Percentiles rank a stretch among this genome's conserved stretches.
Conservation (phyloP, 352 stramenopile genomes). For the Pythium insidiosum region DNA sequence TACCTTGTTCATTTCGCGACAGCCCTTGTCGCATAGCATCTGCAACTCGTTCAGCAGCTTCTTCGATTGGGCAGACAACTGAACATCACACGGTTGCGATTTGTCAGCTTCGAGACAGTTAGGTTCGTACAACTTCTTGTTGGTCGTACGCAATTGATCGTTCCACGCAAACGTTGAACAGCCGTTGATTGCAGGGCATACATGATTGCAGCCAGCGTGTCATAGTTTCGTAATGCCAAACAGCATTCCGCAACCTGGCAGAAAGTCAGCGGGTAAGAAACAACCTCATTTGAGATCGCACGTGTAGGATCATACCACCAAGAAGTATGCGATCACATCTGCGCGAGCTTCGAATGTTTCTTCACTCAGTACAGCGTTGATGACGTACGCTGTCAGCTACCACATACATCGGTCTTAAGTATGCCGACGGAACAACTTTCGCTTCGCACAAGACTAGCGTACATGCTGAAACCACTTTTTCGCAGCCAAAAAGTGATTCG, state of each 20-base stretch:
- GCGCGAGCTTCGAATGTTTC: constrained; percentile 51
- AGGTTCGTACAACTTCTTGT: not conserved
- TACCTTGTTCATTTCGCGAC: constrained; percentile 79
- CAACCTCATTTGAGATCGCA: not conserved
- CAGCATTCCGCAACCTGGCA: constrained; percentile 60
- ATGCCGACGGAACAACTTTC: not conserved
- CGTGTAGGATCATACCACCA: constrained; percentile 29
- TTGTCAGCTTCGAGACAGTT: not conserved
- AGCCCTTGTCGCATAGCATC: constrained; percentile 70
- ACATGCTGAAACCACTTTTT: constrained; percentile 86
- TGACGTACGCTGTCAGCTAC: constrained; percentile 74
- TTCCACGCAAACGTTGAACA: constrained; percentile 69
- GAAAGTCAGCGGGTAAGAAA: not conserved
- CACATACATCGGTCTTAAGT: not conserved
- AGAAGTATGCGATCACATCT: constrained; percentile 72
- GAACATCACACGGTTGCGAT: constrained; percentile 5
- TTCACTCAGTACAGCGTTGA: constrained; percentile 75
- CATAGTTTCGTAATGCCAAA: constrained; percentile 70
- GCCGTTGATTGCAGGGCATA: constrained; percentile 83
- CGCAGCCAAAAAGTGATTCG: constrained; percentile 43
- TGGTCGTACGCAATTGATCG: constrained; percentile 63
- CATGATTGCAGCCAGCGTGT: constrained; percentile 76
- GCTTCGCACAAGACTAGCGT: constrained; percentile 16
- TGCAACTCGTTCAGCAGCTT: constrained; percentile 77
- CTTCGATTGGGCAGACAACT: constrained; percentile 55